Percentiles rank a stretch among this genome's conserved stretches.
These are phyloP conservation scores for Phtheirospermum japonicum DNA, from an alignment of 257 asterid species.

Conservation along the genomic window DNA sequence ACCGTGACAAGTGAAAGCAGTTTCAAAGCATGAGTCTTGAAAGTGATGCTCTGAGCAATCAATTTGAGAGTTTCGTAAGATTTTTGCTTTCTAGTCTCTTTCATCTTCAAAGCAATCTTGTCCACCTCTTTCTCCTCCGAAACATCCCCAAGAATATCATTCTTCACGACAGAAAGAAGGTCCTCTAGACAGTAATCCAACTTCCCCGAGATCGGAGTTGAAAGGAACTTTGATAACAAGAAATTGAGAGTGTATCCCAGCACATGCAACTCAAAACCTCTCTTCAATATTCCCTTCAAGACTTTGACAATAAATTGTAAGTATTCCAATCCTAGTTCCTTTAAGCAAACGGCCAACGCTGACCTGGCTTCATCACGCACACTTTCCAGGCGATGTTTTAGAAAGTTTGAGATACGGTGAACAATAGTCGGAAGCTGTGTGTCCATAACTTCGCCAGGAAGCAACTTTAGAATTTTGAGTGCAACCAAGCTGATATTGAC, in stretches of 20 bases:
- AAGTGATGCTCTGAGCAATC: constrained; percentile 75
- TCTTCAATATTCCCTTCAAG: constrained; percentile 64
- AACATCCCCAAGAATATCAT: constrained; percentile 86
- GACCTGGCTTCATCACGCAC: constrained; percentile 89
- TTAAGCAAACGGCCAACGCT: constrained; percentile 82
- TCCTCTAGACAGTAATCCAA: constrained; percentile 82
- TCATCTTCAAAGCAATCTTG: constrained; percentile 91
- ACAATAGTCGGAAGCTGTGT: constrained; percentile 76
- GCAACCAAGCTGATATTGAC: constrained; percentile 71
- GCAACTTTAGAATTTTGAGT: constrained; percentile 80
- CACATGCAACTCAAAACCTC: constrained; percentile 87
- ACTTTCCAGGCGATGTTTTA: constrained; percentile 77
- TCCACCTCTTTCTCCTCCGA: constrained; percentile 98
- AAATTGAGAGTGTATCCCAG: constrained; percentile 84
- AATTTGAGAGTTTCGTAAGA: constrained; percentile 83
- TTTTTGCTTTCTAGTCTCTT: constrained; percentile 88
- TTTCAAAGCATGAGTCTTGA: constrained; percentile 71
- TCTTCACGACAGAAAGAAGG: constrained; percentile 64
- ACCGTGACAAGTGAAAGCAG: constrained; percentile 64
- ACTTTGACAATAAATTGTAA: constrained; percentile 75
- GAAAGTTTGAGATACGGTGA: constrained; percentile 85
- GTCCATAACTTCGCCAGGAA: constrained; percentile 80
- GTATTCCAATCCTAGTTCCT: constrained; percentile 86
- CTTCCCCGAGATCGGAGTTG: constrained; percentile 52
- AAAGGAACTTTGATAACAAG: constrained; percentile 64